These are phyloP conservation scores for Pseudogymnoascus sp. DNA, from an alignment of 2,329 filamentous ascomycete species.

Conservation along the genomic window DNA sequence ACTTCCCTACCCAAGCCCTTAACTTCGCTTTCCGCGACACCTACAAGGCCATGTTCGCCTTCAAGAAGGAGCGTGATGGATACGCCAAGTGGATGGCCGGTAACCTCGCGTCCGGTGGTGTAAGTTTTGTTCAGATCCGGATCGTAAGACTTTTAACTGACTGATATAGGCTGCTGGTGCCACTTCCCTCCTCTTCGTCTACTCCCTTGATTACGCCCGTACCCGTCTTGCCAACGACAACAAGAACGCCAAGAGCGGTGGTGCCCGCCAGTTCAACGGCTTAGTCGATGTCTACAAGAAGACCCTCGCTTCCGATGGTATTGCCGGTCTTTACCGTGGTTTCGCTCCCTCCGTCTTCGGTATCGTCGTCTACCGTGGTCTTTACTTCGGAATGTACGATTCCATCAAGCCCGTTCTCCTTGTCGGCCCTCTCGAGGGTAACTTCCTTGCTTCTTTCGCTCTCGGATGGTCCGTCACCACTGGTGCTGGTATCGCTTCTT, in stretches of 20 bases:
- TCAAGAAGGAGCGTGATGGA: slow-evolving; percentile 99
- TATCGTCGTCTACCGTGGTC: slow-evolving; percentile 99
- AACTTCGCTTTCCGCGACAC: slow-evolving; percentile 99
- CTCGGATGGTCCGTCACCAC: slow-evolving; percentile 99
- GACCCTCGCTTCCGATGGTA: slow-evolving; percentile 97
- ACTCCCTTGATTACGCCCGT: slow-evolving; percentile 99
- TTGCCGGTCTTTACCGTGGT: slow-evolving; percentile 99
- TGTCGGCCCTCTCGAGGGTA: slow-evolving; percentile 82
- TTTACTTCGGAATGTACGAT: slow-evolving; percentile 99
- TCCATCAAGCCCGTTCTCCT: slow-evolving; percentile 99
- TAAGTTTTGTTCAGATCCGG: slow-evolving; percentile 45
- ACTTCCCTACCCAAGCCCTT: slow-evolving; percentile 99
- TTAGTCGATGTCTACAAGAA: slow-evolving; percentile 99
- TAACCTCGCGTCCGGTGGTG: slow-evolving; percentile 99
- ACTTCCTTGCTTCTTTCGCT: slow-evolving; percentile 98
- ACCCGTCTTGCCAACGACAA: slow-evolving; percentile 99
- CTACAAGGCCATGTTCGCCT: slow-evolving; percentile 99
- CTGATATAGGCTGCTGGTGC: slow-evolving; percentile 76
- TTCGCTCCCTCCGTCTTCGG: slow-evolving; percentile 99
- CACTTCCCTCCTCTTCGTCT: slow-evolving; percentile 99
- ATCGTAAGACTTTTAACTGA: slow-evolving; percentile 11
- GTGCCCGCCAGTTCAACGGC: slow-evolving; percentile 99
- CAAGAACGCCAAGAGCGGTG: slow-evolving; percentile 95
- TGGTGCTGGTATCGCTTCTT: slow-evolving; percentile 99
- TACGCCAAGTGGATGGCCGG: slow-evolving; percentile 98